A percentile compares a stretch with the other conserved stretches of the same genome.
Conservation (phyloP, 2,329 filamentous ascomycete species). For the Fusarium equiseti region DNA sequence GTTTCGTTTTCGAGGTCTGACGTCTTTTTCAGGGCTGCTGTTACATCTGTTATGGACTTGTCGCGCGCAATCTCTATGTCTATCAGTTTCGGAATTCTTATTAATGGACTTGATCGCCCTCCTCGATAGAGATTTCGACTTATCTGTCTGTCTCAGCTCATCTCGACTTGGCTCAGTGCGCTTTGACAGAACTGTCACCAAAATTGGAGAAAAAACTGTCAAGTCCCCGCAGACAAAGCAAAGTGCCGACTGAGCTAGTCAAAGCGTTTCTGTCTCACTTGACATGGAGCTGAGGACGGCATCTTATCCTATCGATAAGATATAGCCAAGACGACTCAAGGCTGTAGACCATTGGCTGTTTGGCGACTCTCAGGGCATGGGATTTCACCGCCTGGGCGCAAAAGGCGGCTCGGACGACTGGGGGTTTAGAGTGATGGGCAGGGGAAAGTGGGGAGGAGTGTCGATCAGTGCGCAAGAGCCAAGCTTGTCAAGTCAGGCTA, state of each 20-base stretch:
- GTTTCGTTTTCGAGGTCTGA: slow-evolving; percentile 15
- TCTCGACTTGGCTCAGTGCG: not conserved
- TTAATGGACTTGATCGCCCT: not conserved
- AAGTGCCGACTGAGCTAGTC: not conserved
- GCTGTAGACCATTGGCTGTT: not conserved
- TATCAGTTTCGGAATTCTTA: not conserved
- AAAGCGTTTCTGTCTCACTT: slow-evolving; percentile 1
- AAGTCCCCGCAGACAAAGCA: not conserved
- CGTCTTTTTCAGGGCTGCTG: slow-evolving; percentile 3
- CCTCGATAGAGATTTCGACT: not conserved
- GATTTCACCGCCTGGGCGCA: slow-evolving; percentile 15
- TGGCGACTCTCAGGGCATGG: not conserved
- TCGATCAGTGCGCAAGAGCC: not conserved
- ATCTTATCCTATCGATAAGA: slow-evolving; percentile 1
- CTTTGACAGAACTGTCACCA: not conserved
- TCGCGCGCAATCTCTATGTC: not conserved
- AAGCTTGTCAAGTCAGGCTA: slow-evolving; percentile 1
- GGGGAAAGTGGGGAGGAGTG: slow-evolving; percentile 6
- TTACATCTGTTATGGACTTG: not conserved
- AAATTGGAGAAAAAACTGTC: not conserved
- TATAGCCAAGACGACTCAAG: not conserved
- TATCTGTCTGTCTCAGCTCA: not conserved
- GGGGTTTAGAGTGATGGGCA: not conserved
- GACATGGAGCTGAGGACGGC: not conserved
- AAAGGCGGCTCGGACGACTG: not conserved